Evolutionary conservation across 495 filamentous ascomycete species (phyloP), one percentile per base, ranked within the genome.

Genomic region (Astrothelium subdiscretum): DNA sequence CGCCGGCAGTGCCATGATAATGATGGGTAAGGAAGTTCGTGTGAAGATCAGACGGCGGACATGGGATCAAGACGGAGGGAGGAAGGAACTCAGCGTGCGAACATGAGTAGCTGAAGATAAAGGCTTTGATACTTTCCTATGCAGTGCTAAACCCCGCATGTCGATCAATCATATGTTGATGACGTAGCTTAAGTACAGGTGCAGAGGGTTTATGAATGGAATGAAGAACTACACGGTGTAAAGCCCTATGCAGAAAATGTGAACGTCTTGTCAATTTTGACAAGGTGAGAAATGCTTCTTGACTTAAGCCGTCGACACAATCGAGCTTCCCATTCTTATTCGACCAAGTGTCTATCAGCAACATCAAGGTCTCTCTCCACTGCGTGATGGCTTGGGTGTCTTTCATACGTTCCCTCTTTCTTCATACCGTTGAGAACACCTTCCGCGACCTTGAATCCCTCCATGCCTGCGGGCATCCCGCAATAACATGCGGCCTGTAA

Each of bases 391-490:
- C 22, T 54, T 15, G 48, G 48, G 29, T 54, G 1, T 24, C 29
- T 54, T 15, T 54, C 48, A 15, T 54, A 54, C 2, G 4, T 1
- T 10, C 48, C 54, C 40, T 61, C 61, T 48, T 58, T 59, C 59
- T 51, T 59, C 69, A 72, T 71, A 32, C 70, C 69, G 15, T 71
- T 63, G 1, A 70, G 61, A 15, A 68, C 69, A 42, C 60, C 67
- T 61, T 73, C 69, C 8, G 69, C 69, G 32, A 70, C 66, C 40
- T 66, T 69, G 57, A 72, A 78, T 4, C 73, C 81, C 59, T 83
- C 79, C 48, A 83, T 72, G n/a, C 80, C 80, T 11, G 81, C 80
- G 11, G 82, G 82, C 22, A 81, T 71, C 13, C 82, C 82, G 66
- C 80, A 82, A 67, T 84, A 85, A 26, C 73, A 76, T 4, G 77